Conservation (phyloP, 352 stramenopile species). For the Globisporangium cederbergense region DNA sequence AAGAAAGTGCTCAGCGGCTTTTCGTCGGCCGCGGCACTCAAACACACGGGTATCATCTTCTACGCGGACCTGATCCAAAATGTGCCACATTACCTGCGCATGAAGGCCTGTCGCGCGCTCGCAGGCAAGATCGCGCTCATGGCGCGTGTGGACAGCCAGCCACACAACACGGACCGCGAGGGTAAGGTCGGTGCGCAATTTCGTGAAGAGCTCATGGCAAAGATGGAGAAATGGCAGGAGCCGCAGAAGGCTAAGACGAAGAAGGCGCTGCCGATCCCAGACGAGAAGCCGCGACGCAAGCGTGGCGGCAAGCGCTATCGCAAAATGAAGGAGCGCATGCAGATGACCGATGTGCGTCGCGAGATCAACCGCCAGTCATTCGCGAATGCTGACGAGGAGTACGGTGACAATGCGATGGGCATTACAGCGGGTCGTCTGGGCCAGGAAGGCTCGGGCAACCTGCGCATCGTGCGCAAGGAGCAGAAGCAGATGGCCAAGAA, state of each 20-base stretch:
- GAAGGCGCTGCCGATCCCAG: conserved; percentile 95
- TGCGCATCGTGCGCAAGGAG: conserved; percentile 89
- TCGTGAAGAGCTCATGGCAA: conserved; percentile 87
- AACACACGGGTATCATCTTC: conserved; percentile 93
- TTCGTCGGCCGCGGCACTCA: conserved; percentile 73
- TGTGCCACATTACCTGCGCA: conserved; percentile 89
- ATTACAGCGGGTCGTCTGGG: conserved; percentile 91
- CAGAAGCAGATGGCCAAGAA: conserved; percentile 92
- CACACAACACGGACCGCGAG: conserved; percentile 64
- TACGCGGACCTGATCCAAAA: conserved; percentile 92
- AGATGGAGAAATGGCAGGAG: conserved; percentile 98
- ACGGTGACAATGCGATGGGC: conserved; percentile 98
- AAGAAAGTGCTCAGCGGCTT: conserved; percentile 91
- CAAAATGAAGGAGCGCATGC: conserved; percentile 96
- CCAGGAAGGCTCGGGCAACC: conserved; percentile 82
- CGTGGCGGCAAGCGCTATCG: conserved; percentile 91
- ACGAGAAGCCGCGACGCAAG: conserved; percentile 95
- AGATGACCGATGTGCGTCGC: conserved; percentile 97
- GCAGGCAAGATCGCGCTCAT: conserved; percentile 90
- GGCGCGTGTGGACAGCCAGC: conserved; percentile 91
- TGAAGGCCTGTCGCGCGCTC: conserved; percentile 93
- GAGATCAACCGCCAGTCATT: conserved; percentile 96
- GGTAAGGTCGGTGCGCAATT: conserved; percentile 82
- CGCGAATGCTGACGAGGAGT: conserved; percentile 91
- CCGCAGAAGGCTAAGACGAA: conserved; percentile 95